Conservation (phyloP, 2,329 filamentous ascomycete species). For the Eutypella sp. region DNA sequence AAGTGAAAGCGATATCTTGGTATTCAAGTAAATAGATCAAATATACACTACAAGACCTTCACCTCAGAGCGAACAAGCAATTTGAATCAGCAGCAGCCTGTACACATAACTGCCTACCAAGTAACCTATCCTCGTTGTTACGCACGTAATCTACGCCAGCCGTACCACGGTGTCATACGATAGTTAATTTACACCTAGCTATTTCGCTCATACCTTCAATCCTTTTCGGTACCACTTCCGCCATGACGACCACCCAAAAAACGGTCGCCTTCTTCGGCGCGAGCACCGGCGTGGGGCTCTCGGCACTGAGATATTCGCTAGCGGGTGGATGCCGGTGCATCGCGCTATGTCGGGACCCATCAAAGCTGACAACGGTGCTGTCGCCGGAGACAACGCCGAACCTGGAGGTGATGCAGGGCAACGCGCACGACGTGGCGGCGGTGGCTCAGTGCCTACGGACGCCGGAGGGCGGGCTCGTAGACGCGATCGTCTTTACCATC, state of each 20-base stretch:
- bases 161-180: too few relatives aligned
- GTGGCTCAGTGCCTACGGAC: constrained; percentile 32
- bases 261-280: constrained; percentile 50
- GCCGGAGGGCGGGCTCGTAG: constrained; percentile 29
- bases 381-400: constrained; percentile 26
- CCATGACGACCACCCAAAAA: constrained; percentile 19
- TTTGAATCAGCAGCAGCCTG: too few relatives aligned
- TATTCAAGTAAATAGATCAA: too few relatives aligned
- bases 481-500: constrained; percentile 43
- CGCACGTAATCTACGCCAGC: too few relatives aligned
- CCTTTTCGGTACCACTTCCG: too few relatives aligned
- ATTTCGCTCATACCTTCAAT: too few relatives aligned
- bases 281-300: constrained; percentile 44
- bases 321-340: constrained; percentile 41
- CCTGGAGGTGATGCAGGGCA: constrained; percentile 41
- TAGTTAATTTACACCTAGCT: too few relatives aligned
- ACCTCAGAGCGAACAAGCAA: too few relatives aligned
- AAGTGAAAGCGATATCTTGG: too few relatives aligned
- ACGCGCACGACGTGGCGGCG: constrained; percentile 37
- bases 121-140: too few relatives aligned
- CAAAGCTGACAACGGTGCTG: constrained; percentile 39
- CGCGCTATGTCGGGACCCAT: constrained; percentile 45
- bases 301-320: constrained; percentile 41
- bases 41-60: too few relatives aligned
- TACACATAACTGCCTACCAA: too few relatives aligned